These are phyloP conservation scores for Nicotiana rustica DNA, from an alignment of 305 asterid genomes.

Conservation along the genomic window DNA sequence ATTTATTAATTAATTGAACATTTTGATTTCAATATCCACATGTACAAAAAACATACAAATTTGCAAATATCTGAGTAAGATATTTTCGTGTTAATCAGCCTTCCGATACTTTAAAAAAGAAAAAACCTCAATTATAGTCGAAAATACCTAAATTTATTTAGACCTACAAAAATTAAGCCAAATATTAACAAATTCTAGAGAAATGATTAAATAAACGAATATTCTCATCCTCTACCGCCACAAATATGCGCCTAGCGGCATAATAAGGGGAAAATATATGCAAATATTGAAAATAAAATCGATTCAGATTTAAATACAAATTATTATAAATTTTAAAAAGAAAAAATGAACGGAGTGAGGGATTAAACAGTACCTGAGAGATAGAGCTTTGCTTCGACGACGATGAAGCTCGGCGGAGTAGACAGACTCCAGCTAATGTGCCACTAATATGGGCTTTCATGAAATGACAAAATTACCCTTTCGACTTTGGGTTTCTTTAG, in stretches of 20 bases:
- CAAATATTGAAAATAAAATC: neutral
- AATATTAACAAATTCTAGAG: neutral
- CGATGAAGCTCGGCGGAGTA: slow-evolving; percentile 21
- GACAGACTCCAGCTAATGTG: neutral
- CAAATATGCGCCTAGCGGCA: neutral
- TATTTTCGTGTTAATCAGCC: neutral
- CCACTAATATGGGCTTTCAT: neutral
- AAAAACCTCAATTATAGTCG: neutral
- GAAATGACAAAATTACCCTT: neutral
- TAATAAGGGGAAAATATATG: neutral
- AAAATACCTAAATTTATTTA: neutral
- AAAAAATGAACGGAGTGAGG: too few relatives aligned
- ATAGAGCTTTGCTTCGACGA: neutral
- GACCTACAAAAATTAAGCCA: neutral
- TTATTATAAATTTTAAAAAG: neutral
- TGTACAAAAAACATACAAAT: neutral
- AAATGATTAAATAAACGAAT: neutral
- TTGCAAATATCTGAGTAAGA: neutral
- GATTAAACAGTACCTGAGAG: neutral
- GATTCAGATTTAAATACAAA: neutral
- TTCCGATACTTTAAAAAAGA: neutral
- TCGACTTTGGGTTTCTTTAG: neutral
- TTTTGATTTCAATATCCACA: neutral
- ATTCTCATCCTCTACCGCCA: neutral
- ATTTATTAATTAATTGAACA: neutral